A percentile compares a stretch with the other conserved stretches of the same genome.
These are phyloP conservation scores for Macroventuria anomochaeta DNA, from an alignment of 2,329 filamentous ascomycete species.

Conservation along the genomic window DNA sequence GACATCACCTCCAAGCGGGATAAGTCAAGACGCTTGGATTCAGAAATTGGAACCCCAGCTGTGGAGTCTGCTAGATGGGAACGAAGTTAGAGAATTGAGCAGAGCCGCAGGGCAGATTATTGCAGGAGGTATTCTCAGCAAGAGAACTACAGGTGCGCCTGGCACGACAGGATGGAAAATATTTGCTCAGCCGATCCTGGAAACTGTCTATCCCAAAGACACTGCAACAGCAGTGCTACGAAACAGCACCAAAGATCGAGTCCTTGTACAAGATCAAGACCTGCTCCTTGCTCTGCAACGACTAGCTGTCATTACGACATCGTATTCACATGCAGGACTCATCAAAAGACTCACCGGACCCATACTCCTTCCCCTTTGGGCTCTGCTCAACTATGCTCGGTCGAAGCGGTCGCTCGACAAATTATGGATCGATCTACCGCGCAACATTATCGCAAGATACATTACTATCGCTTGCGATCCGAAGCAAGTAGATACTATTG, in stretches of 20 bases:
- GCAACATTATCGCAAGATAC: slow-evolving; percentile 51
- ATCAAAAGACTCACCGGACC: slow-evolving; percentile 67
- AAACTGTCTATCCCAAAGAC: slow-evolving; percentile 56
- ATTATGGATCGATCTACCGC: slow-evolving; percentile 34
- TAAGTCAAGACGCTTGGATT: slow-evolving; percentile 66
- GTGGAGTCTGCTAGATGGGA: slow-evolving; percentile 66
- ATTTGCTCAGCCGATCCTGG: slow-evolving; percentile 66
- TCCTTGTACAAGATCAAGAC: slow-evolving; percentile 57
- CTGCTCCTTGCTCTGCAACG: slow-evolving; percentile 62
- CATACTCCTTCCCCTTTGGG: slow-evolving; percentile 68
- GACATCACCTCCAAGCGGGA: slow-evolving; percentile 63
- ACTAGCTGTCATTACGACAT: slow-evolving; percentile 63
- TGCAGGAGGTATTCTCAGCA: slow-evolving; percentile 70
- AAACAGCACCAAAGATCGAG: slow-evolving; percentile 56
- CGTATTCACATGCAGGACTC: slow-evolving; percentile 71
- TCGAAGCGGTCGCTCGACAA: slow-evolving; percentile 36
- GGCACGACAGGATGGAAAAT: slow-evolving; percentile 66
- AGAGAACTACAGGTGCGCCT: slow-evolving; percentile 68
- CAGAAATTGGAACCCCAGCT: slow-evolving; percentile 66
- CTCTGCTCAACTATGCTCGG: slow-evolving; percentile 61
- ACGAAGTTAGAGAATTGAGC: slow-evolving; percentile 63
- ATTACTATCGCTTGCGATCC: slow-evolving; percentile 63
- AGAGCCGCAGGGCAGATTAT: slow-evolving; percentile 68
- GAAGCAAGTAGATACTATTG: slow-evolving; percentile 58
- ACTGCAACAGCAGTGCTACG: slow-evolving; percentile 39